phyloP scores from a whole-genome alignment of 805 yeast species.

The Cyberlindnera sargentensis region DNA sequence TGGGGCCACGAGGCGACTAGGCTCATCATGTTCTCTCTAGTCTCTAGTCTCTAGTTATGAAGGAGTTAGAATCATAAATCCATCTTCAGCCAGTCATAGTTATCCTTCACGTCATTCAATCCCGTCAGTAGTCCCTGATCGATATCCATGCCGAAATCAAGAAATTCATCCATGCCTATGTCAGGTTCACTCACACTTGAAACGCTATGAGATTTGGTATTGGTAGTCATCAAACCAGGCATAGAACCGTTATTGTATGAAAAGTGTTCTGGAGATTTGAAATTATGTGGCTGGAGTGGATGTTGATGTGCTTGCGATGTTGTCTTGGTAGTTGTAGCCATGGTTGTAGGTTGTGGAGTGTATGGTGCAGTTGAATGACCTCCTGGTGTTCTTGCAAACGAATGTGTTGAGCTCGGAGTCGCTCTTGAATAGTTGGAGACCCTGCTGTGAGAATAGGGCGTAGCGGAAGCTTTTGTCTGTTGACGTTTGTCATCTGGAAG shows the following conservation, averaged over 20 bases:
- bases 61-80: constrained; percentile 6
- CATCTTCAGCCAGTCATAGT: constrained; percentile 21
- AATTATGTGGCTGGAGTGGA: not conserved
- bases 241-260: constrained; percentile 4
- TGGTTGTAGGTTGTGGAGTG: too few relatives aligned
- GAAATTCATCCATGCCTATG: constrained; percentile 12
- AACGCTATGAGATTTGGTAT: constrained; percentile 5
- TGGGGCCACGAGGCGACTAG: too few relatives aligned
- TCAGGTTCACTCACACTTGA: constrained; percentile 13
- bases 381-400: not conserved
- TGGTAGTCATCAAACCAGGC: not conserved
- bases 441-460: not conserved
- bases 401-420: too few relatives aligned
- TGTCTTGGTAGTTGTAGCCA: not conserved
- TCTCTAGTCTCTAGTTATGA: not conserved
- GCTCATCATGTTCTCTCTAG: not conserved
- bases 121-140: constrained; percentile 2
- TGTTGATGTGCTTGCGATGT: not conserved
- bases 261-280: constrained; percentile 2
- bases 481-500: too few relatives aligned
- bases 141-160: constrained; percentile 11
- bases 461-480: not conserved
- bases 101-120: constrained; percentile 12
- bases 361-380: too few relatives aligned
- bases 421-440: too few relatives aligned